Base-by-base conservation (phyloP, 2,329 filamentous ascomycete species). In the Pseudovirgaria hyperparasitica region DNA sequence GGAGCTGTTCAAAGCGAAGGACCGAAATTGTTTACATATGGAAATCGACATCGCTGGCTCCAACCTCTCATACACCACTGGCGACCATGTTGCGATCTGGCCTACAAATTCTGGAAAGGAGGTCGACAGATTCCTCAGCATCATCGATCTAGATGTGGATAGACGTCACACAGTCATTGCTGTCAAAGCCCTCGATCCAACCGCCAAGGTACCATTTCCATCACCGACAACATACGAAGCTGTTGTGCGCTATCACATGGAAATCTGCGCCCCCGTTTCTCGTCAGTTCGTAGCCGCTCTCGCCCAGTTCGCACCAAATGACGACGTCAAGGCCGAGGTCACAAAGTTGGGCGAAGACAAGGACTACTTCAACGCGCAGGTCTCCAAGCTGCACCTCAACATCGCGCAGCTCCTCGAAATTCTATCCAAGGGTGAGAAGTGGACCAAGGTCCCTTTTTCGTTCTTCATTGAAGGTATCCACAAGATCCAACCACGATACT, bases 401-500 rank as follows among this genome's bases (percentile, higher is more conserved):
- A 84, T 98, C 45, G 78, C 84, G 9, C 80, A 92, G 46, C 72
- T 90, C 26, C 69, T 98, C 21, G 67, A 82, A 38, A 68, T 65
- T 27, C 68, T 90, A 36, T 69, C 74, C 43, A 75, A 77, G 18
- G 75, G 78, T 25, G 63, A 81, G 55, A 73, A 73, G 32, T 98
- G 90, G 81, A 63, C 72, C 29, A 76, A 74, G 29, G 75, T 94
- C 30, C 92, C 90, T 10, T 96, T 98, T 61, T 93, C 90, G 6
- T 76, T 86, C 43, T 76, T 96, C 43, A 85, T 98, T 40, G 90
- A 98, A 65, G 81, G 84, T 39, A 58, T 98, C 35, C 82, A 76
- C 58, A 96, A 94, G 65, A 74, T 98, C 31, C 90, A 98, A 57
- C 87, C 90, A 20, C 82, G 90, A 26, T 98, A 96, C 67, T 98